Evolutionary conservation across 345 rosid species (phyloP).

Genomic region (Corchorus capsularis): DNA sequence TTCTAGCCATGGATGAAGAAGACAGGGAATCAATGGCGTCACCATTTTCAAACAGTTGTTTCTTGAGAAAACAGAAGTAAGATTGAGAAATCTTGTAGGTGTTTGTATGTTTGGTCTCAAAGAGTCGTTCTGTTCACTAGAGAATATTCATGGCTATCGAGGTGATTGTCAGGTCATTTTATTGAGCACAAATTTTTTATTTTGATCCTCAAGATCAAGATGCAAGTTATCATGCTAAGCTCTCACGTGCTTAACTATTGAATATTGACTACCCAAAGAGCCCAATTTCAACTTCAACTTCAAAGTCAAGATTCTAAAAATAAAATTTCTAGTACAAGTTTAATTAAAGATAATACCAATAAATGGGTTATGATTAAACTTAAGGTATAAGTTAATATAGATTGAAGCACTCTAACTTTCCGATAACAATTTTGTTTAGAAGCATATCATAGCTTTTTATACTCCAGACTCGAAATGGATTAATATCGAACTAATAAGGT

Average conservation of each 20-base stretch:
- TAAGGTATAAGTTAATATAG: not conserved
- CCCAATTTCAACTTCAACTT: not conserved
- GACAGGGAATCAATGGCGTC: conserved; percentile 2
- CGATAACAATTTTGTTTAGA: no score
- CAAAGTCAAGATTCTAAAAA: not conserved
- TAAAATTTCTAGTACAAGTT: not conserved
- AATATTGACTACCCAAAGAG: not conserved
- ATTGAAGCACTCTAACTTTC: no score
- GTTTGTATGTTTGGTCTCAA: not conserved
- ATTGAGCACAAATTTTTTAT: not conserved
- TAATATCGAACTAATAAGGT: no score
- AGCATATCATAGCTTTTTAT: no score
- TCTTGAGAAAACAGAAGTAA: not conserved
- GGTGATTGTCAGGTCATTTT: not conserved
- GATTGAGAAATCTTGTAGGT: not conserved
- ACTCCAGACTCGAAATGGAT: no score
- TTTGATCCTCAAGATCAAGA: not conserved
- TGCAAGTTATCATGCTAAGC: not conserved
- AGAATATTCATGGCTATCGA: conserved; percentile 6
- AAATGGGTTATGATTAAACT: not conserved
- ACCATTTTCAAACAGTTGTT: conserved; percentile 14
- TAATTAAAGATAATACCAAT: not conserved
- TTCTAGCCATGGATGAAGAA: not conserved
- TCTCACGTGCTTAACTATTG: not conserved
- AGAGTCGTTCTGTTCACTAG: not conserved